These are phyloP conservation scores for Goffeauzyma gilvescens DNA, from an alignment of 768 basidiomycete genomes.

Conservation along the genomic window DNA sequence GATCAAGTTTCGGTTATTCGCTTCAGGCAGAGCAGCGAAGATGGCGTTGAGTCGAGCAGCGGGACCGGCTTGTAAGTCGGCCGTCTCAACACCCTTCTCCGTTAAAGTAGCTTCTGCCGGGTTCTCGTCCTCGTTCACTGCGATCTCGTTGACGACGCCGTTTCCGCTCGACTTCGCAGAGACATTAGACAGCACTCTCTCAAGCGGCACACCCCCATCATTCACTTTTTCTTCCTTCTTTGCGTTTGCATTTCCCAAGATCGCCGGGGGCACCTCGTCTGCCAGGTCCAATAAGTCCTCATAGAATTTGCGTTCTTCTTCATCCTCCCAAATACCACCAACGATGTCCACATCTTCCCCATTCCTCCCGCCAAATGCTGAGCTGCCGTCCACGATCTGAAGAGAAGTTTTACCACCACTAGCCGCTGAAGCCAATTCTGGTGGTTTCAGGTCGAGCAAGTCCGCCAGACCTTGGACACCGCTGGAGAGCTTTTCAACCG, in stretches of 20 bases:
- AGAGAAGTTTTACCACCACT: conserved; percentile 32
- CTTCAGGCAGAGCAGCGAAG: conserved; percentile 76
- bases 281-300: conserved; percentile 81
- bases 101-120: background rate
- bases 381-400: conserved; percentile 30
- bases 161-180: conserved; percentile 18
- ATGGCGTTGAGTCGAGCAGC: conserved; percentile 80
- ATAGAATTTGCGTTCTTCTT: conserved; percentile 83
- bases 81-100: conserved; percentile 4
- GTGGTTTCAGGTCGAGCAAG: conserved; percentile 62
- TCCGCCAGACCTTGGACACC: conserved; percentile 88
- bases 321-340: conserved; percentile 92
- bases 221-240: conserved; percentile 30
- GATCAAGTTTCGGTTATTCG: conserved; percentile 70
- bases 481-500: conserved; percentile 73
- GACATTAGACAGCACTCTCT: too few relatives aligned
- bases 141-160: background rate
- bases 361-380: conserved; percentile 35
- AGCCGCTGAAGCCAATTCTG: conserved; percentile 60
- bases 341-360: conserved; percentile 43
- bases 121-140: conserved; percentile 18
- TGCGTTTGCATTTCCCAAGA: conserved; percentile 48
- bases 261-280: conserved; percentile 72
- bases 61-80: conserved; percentile 68
- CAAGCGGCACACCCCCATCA: too few relatives aligned